Evolutionary conservation across 371 early-diverging fungal genomes (phyloP).

Genomic region (Zychaea mexicana): DNA sequence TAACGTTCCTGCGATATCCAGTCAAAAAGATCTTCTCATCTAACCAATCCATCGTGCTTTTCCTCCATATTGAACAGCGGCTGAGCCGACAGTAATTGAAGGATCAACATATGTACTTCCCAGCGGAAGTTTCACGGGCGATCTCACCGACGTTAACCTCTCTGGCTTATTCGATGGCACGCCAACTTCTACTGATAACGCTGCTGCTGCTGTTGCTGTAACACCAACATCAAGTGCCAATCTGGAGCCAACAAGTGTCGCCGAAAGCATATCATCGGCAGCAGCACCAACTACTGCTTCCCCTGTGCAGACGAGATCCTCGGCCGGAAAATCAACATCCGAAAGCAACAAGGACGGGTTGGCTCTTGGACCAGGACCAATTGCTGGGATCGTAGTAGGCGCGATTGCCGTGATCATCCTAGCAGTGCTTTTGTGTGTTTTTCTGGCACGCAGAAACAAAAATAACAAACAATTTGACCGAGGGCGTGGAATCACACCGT

Average conservation of each 20-base stretch:
- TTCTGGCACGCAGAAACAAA: background rate
- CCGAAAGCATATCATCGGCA: background rate
- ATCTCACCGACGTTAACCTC: constrained; percentile 15
- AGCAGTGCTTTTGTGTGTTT: background rate
- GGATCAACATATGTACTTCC: constrained; percentile 15
- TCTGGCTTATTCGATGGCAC: constrained; percentile 15
- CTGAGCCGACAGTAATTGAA: background rate
- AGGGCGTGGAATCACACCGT: constrained; percentile 21
- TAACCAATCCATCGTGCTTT: background rate
- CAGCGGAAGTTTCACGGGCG: constrained; percentile 10
- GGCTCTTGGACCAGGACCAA: constrained; percentile 2
- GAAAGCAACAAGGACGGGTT: background rate
- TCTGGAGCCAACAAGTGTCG: background rate
- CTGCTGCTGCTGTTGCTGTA: background rate
- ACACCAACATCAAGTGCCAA: constrained; percentile 1
- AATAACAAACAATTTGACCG: constrained; percentile 17
- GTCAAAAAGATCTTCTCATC: background rate
- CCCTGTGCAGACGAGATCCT: background rate
- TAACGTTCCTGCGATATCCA: background rate
- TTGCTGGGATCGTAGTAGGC: constrained; percentile 13
- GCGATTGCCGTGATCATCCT: background rate
- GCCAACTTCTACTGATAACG: background rate
- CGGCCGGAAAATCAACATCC: background rate
- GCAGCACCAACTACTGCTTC: background rate
- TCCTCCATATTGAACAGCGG: background rate